These are phyloP conservation scores for Lentinula sp. DNA, from an alignment of 768 basidiomycete species.

Conservation along the genomic window DNA sequence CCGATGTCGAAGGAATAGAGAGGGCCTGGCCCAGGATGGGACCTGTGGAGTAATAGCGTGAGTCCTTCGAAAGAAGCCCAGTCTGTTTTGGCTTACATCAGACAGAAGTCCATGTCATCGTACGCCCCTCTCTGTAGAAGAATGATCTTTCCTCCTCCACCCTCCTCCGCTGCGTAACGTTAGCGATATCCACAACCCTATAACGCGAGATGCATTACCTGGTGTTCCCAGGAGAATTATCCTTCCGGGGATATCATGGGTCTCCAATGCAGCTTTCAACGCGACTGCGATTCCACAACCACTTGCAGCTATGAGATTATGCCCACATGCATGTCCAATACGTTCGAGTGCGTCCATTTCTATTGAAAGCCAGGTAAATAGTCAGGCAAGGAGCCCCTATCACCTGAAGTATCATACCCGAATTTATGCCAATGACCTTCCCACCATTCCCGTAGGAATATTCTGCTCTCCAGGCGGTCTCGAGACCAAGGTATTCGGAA, in stretches of 20 bases:
- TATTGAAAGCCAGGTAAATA: neutral
- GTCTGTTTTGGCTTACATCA: constrained; percentile 45
- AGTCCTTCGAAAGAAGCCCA: neutral
- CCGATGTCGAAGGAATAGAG: constrained; percentile 43
- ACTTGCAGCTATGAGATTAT: constrained; percentile 77
- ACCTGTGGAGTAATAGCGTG: constrained; percentile 36
- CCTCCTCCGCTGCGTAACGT: constrained; percentile 60
- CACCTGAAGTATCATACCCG: constrained; percentile 38
- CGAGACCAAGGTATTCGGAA: constrained; percentile 59
- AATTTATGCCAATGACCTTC: constrained; percentile 69
- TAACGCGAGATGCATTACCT: constrained; percentile 27
- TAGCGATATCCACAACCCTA: constrained; percentile 5
- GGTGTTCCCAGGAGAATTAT: constrained; percentile 76
- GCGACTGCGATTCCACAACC: constrained; percentile 73
- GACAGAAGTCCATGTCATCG: constrained; percentile 71
- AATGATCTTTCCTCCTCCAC: constrained; percentile 70
- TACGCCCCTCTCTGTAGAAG: constrained; percentile 75
- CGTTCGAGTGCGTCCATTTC: constrained; percentile 46
- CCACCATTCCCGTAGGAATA: constrained; percentile 54
- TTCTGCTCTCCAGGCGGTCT: constrained; percentile 77
- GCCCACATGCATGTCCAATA: constrained; percentile 45
- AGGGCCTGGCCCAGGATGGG: constrained; percentile 61
- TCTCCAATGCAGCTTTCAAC: constrained; percentile 60
- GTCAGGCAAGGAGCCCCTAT: neutral
- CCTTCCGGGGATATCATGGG: constrained; percentile 57